Base-by-base conservation (phyloP, 257 asterid species). In the Solanum peruvianum region DNA sequence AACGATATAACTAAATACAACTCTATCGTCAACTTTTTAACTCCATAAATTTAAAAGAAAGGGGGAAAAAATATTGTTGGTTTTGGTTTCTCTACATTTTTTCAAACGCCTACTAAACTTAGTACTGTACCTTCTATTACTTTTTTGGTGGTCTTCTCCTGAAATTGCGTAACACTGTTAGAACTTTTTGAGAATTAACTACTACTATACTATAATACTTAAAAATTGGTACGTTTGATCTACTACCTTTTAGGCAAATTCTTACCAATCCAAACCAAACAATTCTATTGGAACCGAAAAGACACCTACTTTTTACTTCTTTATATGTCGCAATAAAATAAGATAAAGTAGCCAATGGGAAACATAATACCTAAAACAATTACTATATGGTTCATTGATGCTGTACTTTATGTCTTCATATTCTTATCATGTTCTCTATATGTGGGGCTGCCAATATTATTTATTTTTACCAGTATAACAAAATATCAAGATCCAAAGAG, bases 151-250 rank as follows among this genome's bases (percentile, higher is more conserved):
- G 7, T 49, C 11, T 49, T 29, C 45, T 84, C 96, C 98, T 90
- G 93, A 93, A 91, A 93, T 94, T 89, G 88, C 95, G 96, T 93
- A 90, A 76, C 94, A 87, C 84, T 86, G 66, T 81, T 29, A 88
- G 82, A 89, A 89, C 91, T 86, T 90, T 85, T 87, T 87, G 72
- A 87, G 87, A 73, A 87, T 84, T 89, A 87, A 25, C 35, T 47
- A 80, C 35, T 47, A 80, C 29, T 47, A 27, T 25, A 78, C 66
- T 58, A 20, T 58, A 58, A 21, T 58, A 58, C 67, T 20, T 58
- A 58, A 21, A 21, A 80, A 41, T 49, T 29, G 85, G 85, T 80
- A 29, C 69, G 10, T 47, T 49, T 80, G 16, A 80, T 49, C 20
- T 81, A 21, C 44, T 16, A 5, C 67, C 85, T 47, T 18, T 80